Evolutionary conservation across 495 filamentous ascomycete species (phyloP), one percentile per base, ranked within the genome.

Genomic region (Penicillium simplicissimum): DNA sequence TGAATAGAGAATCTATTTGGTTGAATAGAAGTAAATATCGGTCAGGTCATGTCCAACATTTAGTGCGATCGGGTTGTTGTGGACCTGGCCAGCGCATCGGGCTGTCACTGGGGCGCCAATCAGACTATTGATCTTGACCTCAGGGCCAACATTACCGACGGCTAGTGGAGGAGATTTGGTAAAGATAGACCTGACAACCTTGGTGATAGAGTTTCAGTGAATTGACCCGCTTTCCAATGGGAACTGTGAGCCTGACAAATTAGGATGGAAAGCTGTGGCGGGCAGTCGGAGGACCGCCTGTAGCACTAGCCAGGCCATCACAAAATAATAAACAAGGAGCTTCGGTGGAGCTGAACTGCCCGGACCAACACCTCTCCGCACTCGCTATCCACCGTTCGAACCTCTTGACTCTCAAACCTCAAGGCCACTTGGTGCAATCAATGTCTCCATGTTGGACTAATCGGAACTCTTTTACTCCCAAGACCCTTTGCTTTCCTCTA

Each of bases 321-420:
- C 40, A 45, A 45, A 45, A 58, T 52, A 67, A 64, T 64, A 68
- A 69, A 66, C 66, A 68, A 66, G 66, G 65, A 71, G 68, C 68
- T 71, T 55, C 35, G 61, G 68, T 71, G 68, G 68, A 66, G 66
- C 66, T 60, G 60, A 37, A 48, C 52, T 54, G 64, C 61, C 55
- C 65, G 58, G 61, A 63, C 67, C 67, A 66, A 58, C 64, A 55
- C 61, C 63, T 67, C 66, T 66, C 66, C 68, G 66, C 68, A 71
- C 63, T 62, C 60, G 28, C 55, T 55, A 63, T 59, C 63, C 62
- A 65, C 62, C 45, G 57, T 65, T 61, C 58, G 54, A 51, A 31
- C 57, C 52, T 51, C 34, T 19, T 25, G 36, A 25, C 25, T 58
- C 51, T 8, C 34, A 36, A 60, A 61, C 47, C 53, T 23, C 25